Conservation (phyloP, 2,329 filamentous ascomycete species). For the Elsinoe arachidis region DNA sequence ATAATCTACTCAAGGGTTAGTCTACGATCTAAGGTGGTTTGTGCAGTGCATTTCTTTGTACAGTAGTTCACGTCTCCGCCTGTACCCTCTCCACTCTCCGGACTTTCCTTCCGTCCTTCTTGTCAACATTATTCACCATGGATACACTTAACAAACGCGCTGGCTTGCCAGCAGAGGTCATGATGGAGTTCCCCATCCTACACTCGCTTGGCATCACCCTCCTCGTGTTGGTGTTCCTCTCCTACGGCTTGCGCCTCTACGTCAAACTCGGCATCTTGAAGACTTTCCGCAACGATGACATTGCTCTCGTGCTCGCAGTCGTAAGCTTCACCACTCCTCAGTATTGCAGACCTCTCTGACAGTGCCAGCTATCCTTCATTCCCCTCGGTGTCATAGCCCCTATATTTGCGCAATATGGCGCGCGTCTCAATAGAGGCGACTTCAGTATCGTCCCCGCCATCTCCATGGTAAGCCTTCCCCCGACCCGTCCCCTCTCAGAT, state of each 20-base stretch:
- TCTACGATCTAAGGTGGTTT: not conserved
- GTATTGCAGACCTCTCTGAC: not conserved
- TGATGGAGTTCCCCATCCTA: not conserved
- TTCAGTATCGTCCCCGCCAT: not conserved
- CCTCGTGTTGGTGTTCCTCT: not conserved
- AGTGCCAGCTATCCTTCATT: not conserved
- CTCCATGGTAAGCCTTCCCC: not conserved
- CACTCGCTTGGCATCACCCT: not conserved
- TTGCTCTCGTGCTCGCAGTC: not conserved
- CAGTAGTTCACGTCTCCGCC: not conserved
- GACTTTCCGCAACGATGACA: not conserved
- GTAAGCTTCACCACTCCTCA: not conserved
- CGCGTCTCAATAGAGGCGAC: not conserved
- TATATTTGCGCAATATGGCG: not conserved
- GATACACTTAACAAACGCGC: not conserved
- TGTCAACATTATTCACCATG: not conserved
- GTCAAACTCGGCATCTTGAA: conserved; percentile 3
- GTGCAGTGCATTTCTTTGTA: not conserved
- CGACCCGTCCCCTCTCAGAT: not conserved
- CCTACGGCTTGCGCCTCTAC: not conserved
- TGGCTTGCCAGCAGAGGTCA: not conserved
- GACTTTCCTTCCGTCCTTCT: not conserved
- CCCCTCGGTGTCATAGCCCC: not conserved
- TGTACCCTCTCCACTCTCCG: not conserved
- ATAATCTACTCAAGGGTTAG: not conserved